Evolutionary conservation across 1,284 basidiomycete genomes (phyloP), one percentile per base, ranked within the genome.

Genomic region (Trichosporon asahii): DNA sequence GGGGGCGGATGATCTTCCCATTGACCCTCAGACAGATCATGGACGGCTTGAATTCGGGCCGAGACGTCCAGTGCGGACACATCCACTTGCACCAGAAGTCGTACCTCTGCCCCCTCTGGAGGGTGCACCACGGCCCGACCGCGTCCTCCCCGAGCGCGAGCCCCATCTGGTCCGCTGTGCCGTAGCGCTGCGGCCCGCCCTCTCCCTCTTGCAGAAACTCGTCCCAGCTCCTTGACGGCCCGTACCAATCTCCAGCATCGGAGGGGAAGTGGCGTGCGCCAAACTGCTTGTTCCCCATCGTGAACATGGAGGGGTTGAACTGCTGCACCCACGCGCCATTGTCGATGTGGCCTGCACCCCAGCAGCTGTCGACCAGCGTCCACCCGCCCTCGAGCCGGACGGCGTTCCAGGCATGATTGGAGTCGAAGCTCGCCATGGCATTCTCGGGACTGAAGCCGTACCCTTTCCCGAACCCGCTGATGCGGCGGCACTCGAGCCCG

Each of bases 341-440:
- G 11, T 27, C 14, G 25, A 70, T 23, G 23, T 53, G 31, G 0
- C 72, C 72, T 0, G 72, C 72, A 11, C 72, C 72, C 72, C 72
- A 73, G 69, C 72, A 73, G 8, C 67, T 18, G 60, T 73, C 72
- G 64, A 73, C 21, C 27, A 73, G 69, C 67, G 70, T 70, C 72
- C 72, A 73, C 14, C 69, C 69, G 46, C 49, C 53, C 12, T 73
- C 69, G 55, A 73, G 57, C 31, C 53, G 57, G 1, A 73, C 66
- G 5, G 66, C 72, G 64, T 73, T 73, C 72, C 72, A 73, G 21
- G 72, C 72, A 21, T 73, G 72, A 35, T 44, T 61, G 15, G 27
- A 15, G 57, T 61, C 57, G 3, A 31, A 29, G 18, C 57, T 61
- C 21, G 63, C 65, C 1, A 44, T 63, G 1, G 53, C 23, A 21